Evolutionary conservation across 228 moss, liverwort and hornwort genomes (phyloP), one percentile per base, ranked within the genome.

Genomic region (Sphagnum magellanicum): DNA sequence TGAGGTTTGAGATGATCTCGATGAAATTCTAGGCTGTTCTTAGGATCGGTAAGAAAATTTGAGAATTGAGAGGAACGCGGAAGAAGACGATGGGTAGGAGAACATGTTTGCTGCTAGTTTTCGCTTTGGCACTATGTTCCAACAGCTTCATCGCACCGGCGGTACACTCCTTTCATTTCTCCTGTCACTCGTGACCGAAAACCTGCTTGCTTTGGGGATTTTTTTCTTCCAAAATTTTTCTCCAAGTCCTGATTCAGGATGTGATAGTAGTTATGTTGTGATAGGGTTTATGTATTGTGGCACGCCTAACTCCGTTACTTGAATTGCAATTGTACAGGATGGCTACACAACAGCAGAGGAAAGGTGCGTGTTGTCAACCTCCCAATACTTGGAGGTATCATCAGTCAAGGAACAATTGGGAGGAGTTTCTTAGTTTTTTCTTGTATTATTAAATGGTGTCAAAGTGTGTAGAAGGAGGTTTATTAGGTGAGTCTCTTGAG

Each of bases 301-400:
- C 49, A 49, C 60, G 57, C 16, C 60, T 48, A 9, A 48, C 32
- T n/a, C 13, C 32, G 32, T 32, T 32, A 32, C 32, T 32, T 32
- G 3, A 32, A 32, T 32, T 32, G 32, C 17, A 3, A 32, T 32
- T 32, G 32, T 32, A 60, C 84, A 81, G 84, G 76, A 61, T 52
- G 66, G 59, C 15, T 71, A 74, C 65, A 76, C 70, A 59, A 60
- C 78, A 17, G 74, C 78, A 52, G 78, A 78, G 69, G 84, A 84
- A 78, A 84, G 78, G 84, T 84, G 81, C 76, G 76, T 76, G 71
- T 74, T 65, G 60, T 68, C 51, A 14, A 72, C 50, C 59, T 50
- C 16, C 52, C 46, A 32, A 50, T 59, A 15, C 10, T 61, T 49
- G 61, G 62, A 6, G 15, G 49, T 32, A 64, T 53, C 1, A 65